Evolutionary conservation across 441 rosid genomes (phyloP).

Genomic region (Brassica balearica): DNA sequence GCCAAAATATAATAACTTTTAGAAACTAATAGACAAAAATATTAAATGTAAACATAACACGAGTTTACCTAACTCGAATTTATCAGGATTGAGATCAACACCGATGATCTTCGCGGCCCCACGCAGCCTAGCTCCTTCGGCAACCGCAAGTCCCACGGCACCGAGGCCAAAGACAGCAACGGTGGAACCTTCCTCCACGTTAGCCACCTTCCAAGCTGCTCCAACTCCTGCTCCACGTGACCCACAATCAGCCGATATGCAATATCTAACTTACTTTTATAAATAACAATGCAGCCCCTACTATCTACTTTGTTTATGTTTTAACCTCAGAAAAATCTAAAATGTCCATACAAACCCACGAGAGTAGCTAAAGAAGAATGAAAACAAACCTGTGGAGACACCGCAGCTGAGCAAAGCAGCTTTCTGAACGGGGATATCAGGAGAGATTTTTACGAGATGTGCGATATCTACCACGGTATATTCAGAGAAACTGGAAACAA

Average conservation of each 20-base stretch:
- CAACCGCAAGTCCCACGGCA: conserved; percentile 65
- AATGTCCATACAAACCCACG: background rate
- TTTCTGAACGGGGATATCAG: conserved; percentile 52
- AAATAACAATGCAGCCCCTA: conserved; percentile 16
- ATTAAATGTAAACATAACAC: background rate
- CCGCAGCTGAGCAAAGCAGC: conserved; percentile 80
- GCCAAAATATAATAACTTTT: background rate
- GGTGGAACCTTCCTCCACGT: conserved; percentile 52
- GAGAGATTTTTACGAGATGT: conserved; percentile 6
- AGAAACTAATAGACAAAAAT: background rate
- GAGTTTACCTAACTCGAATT: conserved; percentile 35
- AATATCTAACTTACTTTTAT: background rate
- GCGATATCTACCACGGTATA: too few relatives aligned
- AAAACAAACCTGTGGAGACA: conserved; percentile 58
- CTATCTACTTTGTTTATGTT: background rate
- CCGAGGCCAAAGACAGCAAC: conserved; percentile 74
- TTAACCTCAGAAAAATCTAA: background rate
- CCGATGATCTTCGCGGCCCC: conserved; percentile 36
- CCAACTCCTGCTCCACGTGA: conserved; percentile 53
- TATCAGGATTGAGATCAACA: conserved; percentile 35
- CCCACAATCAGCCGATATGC: background rate
- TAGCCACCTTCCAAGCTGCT: conserved; percentile 61
- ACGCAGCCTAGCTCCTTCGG: conserved; percentile 38
- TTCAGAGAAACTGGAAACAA: conserved; percentile 55
- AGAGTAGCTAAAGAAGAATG: conserved; percentile 47